Evolutionary conservation across 352 stramenopile genomes (phyloP), one percentile per base, ranked within the genome.

Genomic region (Phytophthora syringae): DNA sequence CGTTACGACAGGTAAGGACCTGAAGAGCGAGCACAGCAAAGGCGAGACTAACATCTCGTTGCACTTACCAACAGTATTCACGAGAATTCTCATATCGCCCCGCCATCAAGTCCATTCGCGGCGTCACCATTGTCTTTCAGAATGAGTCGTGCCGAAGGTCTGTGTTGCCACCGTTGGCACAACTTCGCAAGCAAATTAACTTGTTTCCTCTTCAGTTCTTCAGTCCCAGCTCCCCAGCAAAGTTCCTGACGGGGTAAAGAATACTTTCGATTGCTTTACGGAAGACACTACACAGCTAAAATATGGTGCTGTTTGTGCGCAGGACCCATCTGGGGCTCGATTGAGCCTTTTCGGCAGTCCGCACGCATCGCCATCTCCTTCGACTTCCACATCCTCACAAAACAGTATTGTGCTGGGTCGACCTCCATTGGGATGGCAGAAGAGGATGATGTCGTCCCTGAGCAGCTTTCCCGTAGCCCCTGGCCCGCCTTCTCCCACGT

Each of bases 361-460:
- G 12, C 18, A 40, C 16, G 16, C 30, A 15, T 72, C 62, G 18
- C 30, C 48, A 51, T 71, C 70, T 42, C 60, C 54, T n/a, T 76
- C 70, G n/a, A 66, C 66, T 27, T 65, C 66, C 25, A 59, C 56
- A 49, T 85, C 76, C 15, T 85, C 76, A 5, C 73, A 80, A 37
- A 52, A 67, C n/a, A 85, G 76, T 37, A 60, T 82, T 18, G 47
- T 74, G 3, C 58, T 79, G 32, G 64, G 53, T 49, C 64, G 53
- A 2, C 76, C 76, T 50, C 76, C 76, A 47, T 30, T 67, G 32
- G 73, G 77, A 24, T 85, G 76, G 76, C 76, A 85, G 24, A 81
- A 72, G 10, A 66, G 60, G 34, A 32, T 83, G 52, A 22, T 76
- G 20, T 7, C 71, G 28, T 66, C 66, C 7, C 24, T 72, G 44